Conservation (phyloP, 176 grass and related monocot genomes). For the Oryza australiensis region DNA sequence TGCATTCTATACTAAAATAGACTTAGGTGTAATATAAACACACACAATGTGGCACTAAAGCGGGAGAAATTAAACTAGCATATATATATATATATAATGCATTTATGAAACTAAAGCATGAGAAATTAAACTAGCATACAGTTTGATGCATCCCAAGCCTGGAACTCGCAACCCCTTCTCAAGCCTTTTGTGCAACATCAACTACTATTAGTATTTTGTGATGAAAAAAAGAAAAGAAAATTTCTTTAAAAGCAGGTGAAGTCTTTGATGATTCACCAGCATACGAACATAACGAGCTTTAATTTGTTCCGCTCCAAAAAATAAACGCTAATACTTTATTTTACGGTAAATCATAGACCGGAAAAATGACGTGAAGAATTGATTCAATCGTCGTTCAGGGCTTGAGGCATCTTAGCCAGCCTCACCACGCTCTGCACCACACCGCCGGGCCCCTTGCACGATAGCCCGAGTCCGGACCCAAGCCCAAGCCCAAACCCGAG, state of each 20-base stretch:
- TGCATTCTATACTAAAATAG: no score
- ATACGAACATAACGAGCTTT: not conserved
- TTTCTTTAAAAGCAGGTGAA: not conserved
- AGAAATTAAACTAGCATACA: not conserved
- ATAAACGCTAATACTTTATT: no score
- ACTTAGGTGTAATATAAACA: no score
- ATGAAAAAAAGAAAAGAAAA: not conserved
- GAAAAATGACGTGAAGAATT: not conserved
- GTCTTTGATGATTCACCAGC: no score
- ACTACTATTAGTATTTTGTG: no score
- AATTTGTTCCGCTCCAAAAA: not conserved
- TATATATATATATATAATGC: no score
- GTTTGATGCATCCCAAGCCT: no score
- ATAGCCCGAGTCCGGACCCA: conserved; percentile 36
- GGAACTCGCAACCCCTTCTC: not conserved
- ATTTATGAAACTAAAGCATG: not conserved
- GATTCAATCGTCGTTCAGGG: not conserved
- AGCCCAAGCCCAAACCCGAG: conserved; percentile 24
- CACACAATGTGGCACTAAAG: no score
- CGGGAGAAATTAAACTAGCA: no score
- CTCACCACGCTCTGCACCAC: conserved; percentile 46
- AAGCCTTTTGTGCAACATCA: no score
- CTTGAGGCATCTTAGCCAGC: conserved; percentile 1
- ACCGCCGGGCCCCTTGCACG: conserved; percentile 49
- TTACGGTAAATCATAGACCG: no score